A percentile compares a stretch with the other conserved stretches of the same genome.
These are phyloP conservation scores for Lyophyllum shimeji DNA, from an alignment of 768 basidiomycete genomes.

Conservation along the genomic window DNA sequence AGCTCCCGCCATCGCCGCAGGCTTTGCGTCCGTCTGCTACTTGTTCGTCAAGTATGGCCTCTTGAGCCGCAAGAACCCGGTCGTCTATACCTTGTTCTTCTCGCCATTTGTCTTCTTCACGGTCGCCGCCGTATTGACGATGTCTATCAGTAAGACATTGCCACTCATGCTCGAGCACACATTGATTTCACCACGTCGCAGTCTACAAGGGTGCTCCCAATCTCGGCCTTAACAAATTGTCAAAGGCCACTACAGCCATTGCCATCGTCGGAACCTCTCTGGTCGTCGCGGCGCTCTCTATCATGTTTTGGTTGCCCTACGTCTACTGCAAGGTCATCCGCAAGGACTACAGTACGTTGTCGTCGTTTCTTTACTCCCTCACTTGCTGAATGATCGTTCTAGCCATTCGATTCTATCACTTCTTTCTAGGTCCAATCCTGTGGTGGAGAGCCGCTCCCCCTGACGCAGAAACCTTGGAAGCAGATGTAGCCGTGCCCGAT, in stretches of 20 bases:
- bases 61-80: slow-evolving; percentile 21
- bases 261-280: slow-evolving; percentile 22
- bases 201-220: slow-evolving; percentile 26
- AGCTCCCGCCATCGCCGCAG: slow-evolving; percentile 22
- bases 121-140: slow-evolving; percentile 24
- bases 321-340: slow-evolving; percentile 26
- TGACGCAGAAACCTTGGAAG: slow-evolving; percentile 15
- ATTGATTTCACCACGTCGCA: not conserved
- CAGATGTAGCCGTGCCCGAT: slow-evolving; percentile 21
- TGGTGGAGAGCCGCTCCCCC: slow-evolving; percentile 24
- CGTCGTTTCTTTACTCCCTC: not conserved
- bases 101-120: slow-evolving; percentile 28
- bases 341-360: slow-evolving; percentile 26
- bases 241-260: slow-evolving; percentile 14
- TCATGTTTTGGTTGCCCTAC: slow-evolving; percentile 28
- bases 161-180: no score
- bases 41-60: slow-evolving; percentile 25
- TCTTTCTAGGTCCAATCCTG: slow-evolving; percentile 27
- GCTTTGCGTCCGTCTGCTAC: slow-evolving; percentile 21
- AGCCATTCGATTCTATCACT: slow-evolving; percentile 28
- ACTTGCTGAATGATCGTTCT: not conserved
- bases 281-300: slow-evolving; percentile 21
- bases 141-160: slow-evolving; percentile 21
- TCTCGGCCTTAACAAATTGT: slow-evolving; percentile 20
- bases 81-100: slow-evolving; percentile 21